A percentile compares a stretch with the other conserved stretches of the same genome.
Conservation (phyloP, 163 green algal species). For the Chlamydomonas reinhardtii region DNA sequence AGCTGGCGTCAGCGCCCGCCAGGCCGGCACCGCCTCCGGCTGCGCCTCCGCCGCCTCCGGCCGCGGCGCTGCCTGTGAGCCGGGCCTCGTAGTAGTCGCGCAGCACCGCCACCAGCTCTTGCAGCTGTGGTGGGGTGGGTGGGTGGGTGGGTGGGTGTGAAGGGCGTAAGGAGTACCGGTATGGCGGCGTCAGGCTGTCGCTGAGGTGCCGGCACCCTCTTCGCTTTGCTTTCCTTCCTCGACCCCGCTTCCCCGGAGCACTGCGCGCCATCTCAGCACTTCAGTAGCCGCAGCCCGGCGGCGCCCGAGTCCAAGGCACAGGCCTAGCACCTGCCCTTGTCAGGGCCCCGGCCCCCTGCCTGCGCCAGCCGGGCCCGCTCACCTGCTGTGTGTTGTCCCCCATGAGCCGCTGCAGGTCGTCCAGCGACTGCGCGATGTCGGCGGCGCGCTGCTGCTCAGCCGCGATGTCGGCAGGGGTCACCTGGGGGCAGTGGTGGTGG, state of each 20-base stretch:
- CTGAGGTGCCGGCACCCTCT: no score
- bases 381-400: not conserved
- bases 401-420: slow-evolving; percentile 45
- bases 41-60: not conserved
- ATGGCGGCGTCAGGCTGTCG: no score
- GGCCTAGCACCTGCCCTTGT: no score
- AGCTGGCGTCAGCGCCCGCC: not conserved
- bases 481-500: not conserved
- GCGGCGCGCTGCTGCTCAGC: slow-evolving; percentile 23
- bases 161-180: no score
- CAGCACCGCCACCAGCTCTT: slow-evolving; percentile 7
- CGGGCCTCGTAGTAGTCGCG: slow-evolving; percentile 8
- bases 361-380: no score
- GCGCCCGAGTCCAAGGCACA: no score
- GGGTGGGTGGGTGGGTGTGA: no score
- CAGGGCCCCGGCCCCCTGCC: no score
- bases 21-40: not conserved
- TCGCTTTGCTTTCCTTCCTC: no score
- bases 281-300: no score
- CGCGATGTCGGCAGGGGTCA: not conserved
- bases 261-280: no score
- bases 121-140: not conserved
- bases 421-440: not conserved
- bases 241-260: no score
- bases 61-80: not conserved